phyloP scores from a whole-genome alignment of 345 rosid genomes.

The Raphanus sativus region DNA sequence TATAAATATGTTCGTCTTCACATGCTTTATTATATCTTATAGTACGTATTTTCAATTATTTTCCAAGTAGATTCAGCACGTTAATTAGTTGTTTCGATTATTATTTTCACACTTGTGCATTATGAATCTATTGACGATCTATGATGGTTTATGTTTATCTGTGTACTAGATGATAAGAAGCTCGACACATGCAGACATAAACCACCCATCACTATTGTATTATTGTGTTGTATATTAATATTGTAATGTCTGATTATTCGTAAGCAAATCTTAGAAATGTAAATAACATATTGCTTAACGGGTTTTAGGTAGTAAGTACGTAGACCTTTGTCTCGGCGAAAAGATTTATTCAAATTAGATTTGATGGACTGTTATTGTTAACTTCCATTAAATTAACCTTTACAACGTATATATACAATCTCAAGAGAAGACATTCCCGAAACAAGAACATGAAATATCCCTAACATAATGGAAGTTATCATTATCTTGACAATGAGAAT shows the following conservation, averaged over 20 bases:
- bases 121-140: background rate
- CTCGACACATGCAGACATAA: background rate
- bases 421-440: too few relatives aligned
- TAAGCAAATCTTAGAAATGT: background rate
- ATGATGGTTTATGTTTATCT: slow-evolving; percentile 14
- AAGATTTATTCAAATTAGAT: background rate
- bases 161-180: slow-evolving; percentile 10
- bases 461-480: too few relatives aligned
- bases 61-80: slow-evolving; percentile 13
- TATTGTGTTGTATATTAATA: background rate
- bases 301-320: too few relatives aligned
- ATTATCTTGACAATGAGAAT: too few relatives aligned
- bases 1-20: slow-evolving; percentile 3
- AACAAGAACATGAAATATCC: too few relatives aligned
- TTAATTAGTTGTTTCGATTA: slow-evolving; percentile 15
- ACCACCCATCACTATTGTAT: background rate
- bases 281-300: background rate
- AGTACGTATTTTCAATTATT: slow-evolving; percentile 7
- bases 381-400: too few relatives aligned
- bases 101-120: background rate
- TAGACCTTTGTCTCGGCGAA: background rate
- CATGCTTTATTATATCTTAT: slow-evolving; percentile 1
- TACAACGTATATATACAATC: too few relatives aligned
- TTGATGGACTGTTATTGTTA: too few relatives aligned
- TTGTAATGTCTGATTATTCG: background rate